These are phyloP conservation scores for Vitis rupestris DNA, from an alignment of 164 flowering plant genomes.

Conservation along the genomic window DNA sequence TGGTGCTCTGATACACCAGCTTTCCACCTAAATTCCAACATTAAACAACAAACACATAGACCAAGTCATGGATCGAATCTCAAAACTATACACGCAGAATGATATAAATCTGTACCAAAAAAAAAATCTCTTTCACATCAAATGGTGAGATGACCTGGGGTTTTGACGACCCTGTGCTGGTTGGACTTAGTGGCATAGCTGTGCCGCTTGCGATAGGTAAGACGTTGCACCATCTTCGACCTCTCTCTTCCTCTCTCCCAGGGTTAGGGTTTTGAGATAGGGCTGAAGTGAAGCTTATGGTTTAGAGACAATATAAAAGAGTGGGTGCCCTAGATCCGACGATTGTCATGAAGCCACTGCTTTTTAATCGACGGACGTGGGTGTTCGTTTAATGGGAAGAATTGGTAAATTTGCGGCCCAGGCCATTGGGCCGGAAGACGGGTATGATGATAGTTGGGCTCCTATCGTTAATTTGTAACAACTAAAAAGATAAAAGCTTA, in stretches of 20 bases:
- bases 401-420: too few relatives aligned
- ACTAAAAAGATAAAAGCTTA: too few relatives aligned
- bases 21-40: conserved; percentile 28
- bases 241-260: neutral
- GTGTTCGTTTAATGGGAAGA: too few relatives aligned
- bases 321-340: conserved; percentile 21
- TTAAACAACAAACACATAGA: neutral
- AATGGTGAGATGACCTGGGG: conserved; percentile 28
- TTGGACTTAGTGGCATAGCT: conserved; percentile 52
- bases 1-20: conserved; percentile 39
- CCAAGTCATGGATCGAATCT: neutral
- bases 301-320: too few relatives aligned
- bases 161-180: conserved; percentile 44
- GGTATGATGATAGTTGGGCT: too few relatives aligned
- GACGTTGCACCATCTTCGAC: conserved; percentile 39
- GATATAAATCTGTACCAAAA: neutral
- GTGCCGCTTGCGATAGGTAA: conserved; percentile 38
- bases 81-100: neutral
- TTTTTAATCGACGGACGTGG: neutral
- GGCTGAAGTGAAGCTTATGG: too few relatives aligned
- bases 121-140: too few relatives aligned
- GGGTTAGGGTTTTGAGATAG: conserved; percentile 12
- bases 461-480: too few relatives aligned
- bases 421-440: too few relatives aligned
- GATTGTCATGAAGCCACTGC: neutral